A percentile compares a stretch with the other conserved stretches of the same genome.
phyloP scores from a whole-genome alignment of 257 asterid species.

The Penstemon barbatus region DNA sequence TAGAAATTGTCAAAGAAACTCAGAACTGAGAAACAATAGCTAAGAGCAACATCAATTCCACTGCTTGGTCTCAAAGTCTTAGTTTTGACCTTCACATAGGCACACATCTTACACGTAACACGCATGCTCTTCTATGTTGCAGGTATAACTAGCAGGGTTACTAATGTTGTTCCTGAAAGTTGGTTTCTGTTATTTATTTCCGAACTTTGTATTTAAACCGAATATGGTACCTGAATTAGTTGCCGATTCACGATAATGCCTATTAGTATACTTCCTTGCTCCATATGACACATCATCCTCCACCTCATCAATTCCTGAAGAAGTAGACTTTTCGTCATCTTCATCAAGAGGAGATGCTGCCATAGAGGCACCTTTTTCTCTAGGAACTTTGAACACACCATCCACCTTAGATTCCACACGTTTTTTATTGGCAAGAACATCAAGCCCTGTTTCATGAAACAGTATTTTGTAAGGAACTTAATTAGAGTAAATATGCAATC shows the following conservation, averaged over 20 bases:
- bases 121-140: background rate
- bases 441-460: slow-evolving; percentile 55
- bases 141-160: background rate
- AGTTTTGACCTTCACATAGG: background rate
- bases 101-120: background rate
- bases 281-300: slow-evolving; percentile 36
- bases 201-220: background rate
- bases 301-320: slow-evolving; percentile 51
- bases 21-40: background rate
- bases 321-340: slow-evolving; percentile 53
- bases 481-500: background rate
- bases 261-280: slow-evolving; percentile 34
- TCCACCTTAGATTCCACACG: slow-evolving; percentile 50
- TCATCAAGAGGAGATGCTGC: slow-evolving; percentile 59
- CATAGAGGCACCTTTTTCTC: slow-evolving; percentile 60
- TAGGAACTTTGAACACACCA: slow-evolving; percentile 67
- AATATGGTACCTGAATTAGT: slow-evolving; percentile 53
- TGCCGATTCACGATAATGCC: slow-evolving; percentile 67
- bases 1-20: background rate
- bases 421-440: slow-evolving; percentile 66
- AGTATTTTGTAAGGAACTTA: background rate
- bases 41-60: slow-evolving; percentile 10
- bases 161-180: background rate
- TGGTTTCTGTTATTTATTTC: background rate
- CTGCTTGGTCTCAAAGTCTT: slow-evolving; percentile 6